A percentile compares a stretch with the other conserved stretches of the same genome.
These are phyloP conservation scores for Violaceomyces palustris DNA, from an alignment of 1,284 basidiomycete species.

Conservation along the genomic window DNA sequence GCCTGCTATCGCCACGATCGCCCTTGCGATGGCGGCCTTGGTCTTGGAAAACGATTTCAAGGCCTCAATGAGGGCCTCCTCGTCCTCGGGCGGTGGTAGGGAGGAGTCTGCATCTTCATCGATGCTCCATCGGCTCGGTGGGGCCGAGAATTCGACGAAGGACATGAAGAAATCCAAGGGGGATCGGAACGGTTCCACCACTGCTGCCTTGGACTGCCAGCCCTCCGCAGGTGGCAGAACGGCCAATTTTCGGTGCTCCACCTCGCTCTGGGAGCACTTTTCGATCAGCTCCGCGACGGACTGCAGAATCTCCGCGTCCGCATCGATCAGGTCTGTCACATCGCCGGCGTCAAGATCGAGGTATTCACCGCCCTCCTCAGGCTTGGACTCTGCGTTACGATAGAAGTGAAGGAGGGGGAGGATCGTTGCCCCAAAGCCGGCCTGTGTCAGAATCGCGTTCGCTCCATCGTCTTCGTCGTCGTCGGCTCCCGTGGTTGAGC, in stretches of 20 bases:
- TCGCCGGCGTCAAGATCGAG: conserved; percentile 17
- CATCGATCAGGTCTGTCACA: conserved; percentile 23
- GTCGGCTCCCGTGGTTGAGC: conserved; percentile 3
- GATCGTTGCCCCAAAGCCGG: conserved; percentile 9
- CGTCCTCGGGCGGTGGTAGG: conserved; percentile 6
- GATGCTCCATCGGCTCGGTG: conserved; percentile 17
- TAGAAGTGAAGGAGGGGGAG: conserved; percentile 11
- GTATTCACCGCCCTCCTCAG: not conserved
- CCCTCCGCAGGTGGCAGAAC: not conserved
- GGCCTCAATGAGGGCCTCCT: conserved; percentile 53
- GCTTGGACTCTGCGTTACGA: not conserved
- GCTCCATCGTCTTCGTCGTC: conserved; percentile 14
- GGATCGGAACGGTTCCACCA: conserved; percentile 1
- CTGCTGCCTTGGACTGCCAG: not conserved
- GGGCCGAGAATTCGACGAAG: conserved; percentile 29
- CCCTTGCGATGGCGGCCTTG: conserved; percentile 77
- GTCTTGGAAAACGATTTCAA: conserved; percentile 71
- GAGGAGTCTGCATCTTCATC: conserved; percentile 1
- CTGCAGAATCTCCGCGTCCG: conserved; percentile 31
- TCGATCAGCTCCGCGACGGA: conserved; percentile 24
- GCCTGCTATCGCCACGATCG: conserved; percentile 75
- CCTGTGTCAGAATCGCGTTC: conserved; percentile 10
- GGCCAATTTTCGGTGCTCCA: not conserved
- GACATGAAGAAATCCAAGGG: conserved; percentile 23
- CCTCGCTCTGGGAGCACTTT: conserved; percentile 8